A percentile compares a stretch with the other conserved stretches of the same genome.
Conservation (phyloP, 768 basidiomycete species). For the Rhodotorula paludigena region DNA sequence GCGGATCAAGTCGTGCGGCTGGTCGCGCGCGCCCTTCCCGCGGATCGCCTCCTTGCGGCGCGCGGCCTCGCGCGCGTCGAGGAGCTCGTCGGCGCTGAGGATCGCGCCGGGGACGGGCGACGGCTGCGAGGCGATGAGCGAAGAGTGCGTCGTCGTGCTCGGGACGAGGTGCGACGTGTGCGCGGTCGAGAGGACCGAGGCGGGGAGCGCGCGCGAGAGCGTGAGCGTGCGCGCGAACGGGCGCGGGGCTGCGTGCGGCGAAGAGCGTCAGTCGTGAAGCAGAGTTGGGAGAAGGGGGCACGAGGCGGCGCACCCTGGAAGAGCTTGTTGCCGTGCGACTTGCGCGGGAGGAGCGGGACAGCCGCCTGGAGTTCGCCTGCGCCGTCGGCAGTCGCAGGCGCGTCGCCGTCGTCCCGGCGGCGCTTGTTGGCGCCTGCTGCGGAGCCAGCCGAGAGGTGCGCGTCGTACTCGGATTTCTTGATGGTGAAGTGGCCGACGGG, state of each 20-base stretch:
- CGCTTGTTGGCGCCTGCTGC: slow-evolving; percentile 4
- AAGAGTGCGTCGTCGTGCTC: slow-evolving; percentile 19
- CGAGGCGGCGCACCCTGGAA: slow-evolving; percentile 18
- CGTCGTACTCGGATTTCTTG: slow-evolving; percentile 28
- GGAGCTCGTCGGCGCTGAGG: slow-evolving; percentile 32
- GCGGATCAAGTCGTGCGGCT: slow-evolving; percentile 27
- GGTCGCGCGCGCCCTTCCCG: background rate
- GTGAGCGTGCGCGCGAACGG: slow-evolving; percentile 29
- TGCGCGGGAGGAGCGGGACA: slow-evolving; percentile 31
- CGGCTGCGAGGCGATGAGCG: slow-evolving; percentile 38
- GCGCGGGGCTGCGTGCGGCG: slow-evolving; percentile 21
- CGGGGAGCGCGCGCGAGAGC: slow-evolving; percentile 20
- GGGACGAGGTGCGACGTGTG: slow-evolving; percentile 9
- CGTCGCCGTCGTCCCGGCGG: slow-evolving; percentile 1
- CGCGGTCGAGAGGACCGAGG: slow-evolving; percentile 15
- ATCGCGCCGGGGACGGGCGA: slow-evolving; percentile 38
- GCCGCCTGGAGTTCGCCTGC: slow-evolving; percentile 18
- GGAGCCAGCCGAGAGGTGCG: slow-evolving; percentile 2
- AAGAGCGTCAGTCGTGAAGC: background rate
- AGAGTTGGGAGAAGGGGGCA: background rate
- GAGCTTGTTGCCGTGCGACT: slow-evolving; percentile 28
- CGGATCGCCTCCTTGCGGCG: slow-evolving; percentile 10
- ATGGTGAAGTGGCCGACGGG: slow-evolving; percentile 21
- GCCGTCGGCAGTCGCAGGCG: background rate
- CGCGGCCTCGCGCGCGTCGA: slow-evolving; percentile 2